Evolutionary conservation across 202 grass and related monocot species (phyloP), one percentile per base, ranked within the genome.

Genomic region (Cymbopogon flexuosus): DNA sequence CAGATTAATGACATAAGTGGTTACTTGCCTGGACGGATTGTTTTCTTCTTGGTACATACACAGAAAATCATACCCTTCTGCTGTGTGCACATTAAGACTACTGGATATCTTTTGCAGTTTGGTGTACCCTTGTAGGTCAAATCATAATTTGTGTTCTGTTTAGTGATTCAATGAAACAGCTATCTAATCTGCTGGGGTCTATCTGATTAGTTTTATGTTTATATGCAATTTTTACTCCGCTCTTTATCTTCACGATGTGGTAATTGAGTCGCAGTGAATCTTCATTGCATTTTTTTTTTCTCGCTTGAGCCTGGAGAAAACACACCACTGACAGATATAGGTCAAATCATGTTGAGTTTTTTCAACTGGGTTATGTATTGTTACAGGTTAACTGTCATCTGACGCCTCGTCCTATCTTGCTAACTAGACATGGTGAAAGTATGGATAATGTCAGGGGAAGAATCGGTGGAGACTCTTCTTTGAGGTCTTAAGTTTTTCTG

Each of bases 351-450:
- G 30, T 19, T 52, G 24, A 11, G 15, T 6, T 43, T 41, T 82
- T 57, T 36, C 42, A 77, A 64, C 72, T 81, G 60, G 40, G 49
- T 51, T 63, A 19, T 79, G 29, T 80, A 35, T 75, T 74, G 19
- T 90, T 88, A 80, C 82, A 98, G 95, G 95, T 98, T 37, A 98
- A 98, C 77, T 94, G 92, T 81, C 95, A 98, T 93, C 86, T 98
- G 15, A 93, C 95, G 75, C 95, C 95, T 84, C 90, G 95, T 27
- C 95, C 95, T 81, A 98, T 98, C 72, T 76, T 98, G 43, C 92
- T 98, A 82, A 98, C 95, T 67, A 84, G 95, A 76, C 95, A 98
- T 37, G 95, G 95, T 35, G 95, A 98, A 87, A 98, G 95, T 88
- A 82, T 90, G 84, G 92, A 98, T 77, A 98, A 98, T 90, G 88